Evolutionary conservation across 2,329 filamentous ascomycete genomes (phyloP).

Genomic region (Verticillium nonalfalfae): DNA sequence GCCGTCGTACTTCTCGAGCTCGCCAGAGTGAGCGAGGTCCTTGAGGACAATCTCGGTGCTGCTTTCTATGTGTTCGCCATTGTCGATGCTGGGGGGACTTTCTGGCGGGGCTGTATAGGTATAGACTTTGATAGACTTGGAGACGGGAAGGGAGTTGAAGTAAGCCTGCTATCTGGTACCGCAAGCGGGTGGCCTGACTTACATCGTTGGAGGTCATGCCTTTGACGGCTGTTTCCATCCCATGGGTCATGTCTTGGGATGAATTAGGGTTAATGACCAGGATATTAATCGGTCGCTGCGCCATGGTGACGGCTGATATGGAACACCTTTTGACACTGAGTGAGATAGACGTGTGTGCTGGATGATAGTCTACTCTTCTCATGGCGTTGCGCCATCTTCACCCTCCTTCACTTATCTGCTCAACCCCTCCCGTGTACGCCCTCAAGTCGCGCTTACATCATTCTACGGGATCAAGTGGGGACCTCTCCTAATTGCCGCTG

Average conservation of each 20-base stretch:
- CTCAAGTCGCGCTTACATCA: background rate
- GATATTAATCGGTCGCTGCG: conserved; percentile 35
- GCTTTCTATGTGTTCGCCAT: conserved; percentile 57
- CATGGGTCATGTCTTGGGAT: conserved; percentile 63
- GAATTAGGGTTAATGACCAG: conserved; percentile 79
- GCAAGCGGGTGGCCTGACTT: conserved; percentile 6
- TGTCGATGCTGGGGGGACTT: conserved; percentile 72
- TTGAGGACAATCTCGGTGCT: conserved; percentile 58
- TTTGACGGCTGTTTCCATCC: conserved; percentile 46
- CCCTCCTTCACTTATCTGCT: background rate
- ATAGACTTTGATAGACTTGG: conserved; percentile 41
- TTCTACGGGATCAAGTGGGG: background rate
- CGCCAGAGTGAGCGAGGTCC: conserved; percentile 26
- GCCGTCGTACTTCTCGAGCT: conserved; percentile 54
- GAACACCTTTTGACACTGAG: too few species aligned
- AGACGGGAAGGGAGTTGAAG: background rate
- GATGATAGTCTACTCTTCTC: background rate
- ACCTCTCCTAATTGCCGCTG: background rate
- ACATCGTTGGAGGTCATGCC: conserved; percentile 31
- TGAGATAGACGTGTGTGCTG: background rate
- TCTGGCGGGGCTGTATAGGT: conserved; percentile 60
- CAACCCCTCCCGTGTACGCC: background rate
- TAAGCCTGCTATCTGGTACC: too few species aligned
- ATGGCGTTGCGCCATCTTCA: background rate
- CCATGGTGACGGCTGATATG: background rate